Evolutionary conservation across 257 asterid species (phyloP).

Genomic region (Przewalskia tangutica): DNA sequence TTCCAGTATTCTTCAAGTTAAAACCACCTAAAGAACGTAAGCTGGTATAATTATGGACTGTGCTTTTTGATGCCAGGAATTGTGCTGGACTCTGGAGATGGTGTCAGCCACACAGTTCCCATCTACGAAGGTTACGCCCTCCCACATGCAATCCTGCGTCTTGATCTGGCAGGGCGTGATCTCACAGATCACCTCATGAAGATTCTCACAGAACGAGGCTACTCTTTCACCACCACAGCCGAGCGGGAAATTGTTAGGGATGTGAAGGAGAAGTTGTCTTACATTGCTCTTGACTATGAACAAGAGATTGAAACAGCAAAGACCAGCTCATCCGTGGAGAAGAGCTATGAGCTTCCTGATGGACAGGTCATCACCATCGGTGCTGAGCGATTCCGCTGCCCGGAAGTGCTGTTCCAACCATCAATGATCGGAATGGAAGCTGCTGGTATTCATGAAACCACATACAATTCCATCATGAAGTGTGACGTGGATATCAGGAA

Average conservation of each 20-base stretch:
- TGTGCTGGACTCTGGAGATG: constrained; percentile 24
- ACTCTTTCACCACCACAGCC: constrained; percentile 21
- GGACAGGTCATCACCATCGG: constrained; percentile 26
- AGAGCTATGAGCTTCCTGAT: constrained; percentile 22
- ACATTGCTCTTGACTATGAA: constrained; percentile 23
- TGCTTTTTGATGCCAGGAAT: constrained; percentile 7
- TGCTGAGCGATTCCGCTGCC: constrained; percentile 32
- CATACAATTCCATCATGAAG: constrained; percentile 29
- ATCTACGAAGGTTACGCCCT: constrained; percentile 24
- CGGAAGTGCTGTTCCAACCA: constrained; percentile 33
- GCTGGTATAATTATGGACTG: neutral
- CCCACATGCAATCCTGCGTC: constrained; percentile 17
- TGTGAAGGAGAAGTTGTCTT: constrained; percentile 17
- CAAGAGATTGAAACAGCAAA: constrained; percentile 26
- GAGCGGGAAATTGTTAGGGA: constrained; percentile 26
- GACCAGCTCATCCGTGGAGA: constrained; percentile 25
- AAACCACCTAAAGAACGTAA: neutral
- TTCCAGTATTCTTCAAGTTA: neutral
- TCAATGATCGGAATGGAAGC: constrained; percentile 32
- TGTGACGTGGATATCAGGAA: constrained; percentile 27
- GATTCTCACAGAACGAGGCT: constrained; percentile 21
- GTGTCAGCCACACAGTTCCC: constrained; percentile 27
- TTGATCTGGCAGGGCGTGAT: constrained; percentile 22
- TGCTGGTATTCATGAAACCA: constrained; percentile 25
- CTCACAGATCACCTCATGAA: constrained; percentile 24